Evolutionary conservation across 768 basidiomycete species (phyloP).

Genomic region (Amanita muscaria): DNA sequence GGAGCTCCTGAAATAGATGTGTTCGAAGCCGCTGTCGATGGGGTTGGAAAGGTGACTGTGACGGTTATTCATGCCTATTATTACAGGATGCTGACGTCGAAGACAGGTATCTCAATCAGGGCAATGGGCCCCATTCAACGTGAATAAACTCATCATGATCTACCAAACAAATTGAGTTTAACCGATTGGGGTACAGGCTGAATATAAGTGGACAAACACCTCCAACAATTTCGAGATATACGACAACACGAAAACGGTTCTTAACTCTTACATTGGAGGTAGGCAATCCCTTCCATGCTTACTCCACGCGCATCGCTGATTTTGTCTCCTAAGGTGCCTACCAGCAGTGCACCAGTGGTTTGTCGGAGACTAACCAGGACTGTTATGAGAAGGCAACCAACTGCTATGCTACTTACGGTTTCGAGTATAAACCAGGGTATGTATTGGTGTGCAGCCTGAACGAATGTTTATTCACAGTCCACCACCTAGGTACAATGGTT

Average conservation of each 20-base stretch:
- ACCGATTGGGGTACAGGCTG: slow-evolving; percentile 36
- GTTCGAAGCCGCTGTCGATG: slow-evolving; percentile 41
- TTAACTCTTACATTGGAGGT: slow-evolving; percentile 58
- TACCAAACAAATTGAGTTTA: slow-evolving; percentile 18
- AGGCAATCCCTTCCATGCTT: no score
- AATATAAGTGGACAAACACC: slow-evolving; percentile 43
- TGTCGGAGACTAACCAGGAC: slow-evolving; percentile 52
- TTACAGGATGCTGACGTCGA: no score
- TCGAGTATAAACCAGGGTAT: slow-evolving; percentile 72
- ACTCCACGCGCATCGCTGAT: no score
- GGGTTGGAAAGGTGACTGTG: slow-evolving; percentile 23
- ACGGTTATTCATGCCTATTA: slow-evolving; percentile 13
- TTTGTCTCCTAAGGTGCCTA: slow-evolving; percentile 28
- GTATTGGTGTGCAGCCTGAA: slow-evolving; percentile 23
- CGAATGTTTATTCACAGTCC: slow-evolving; percentile 21
- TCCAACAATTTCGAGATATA: slow-evolving; percentile 37
- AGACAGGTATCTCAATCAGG: slow-evolving; percentile 42
- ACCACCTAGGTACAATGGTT: slow-evolving; percentile 34
- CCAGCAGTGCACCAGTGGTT: slow-evolving; percentile 65
- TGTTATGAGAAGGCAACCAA: slow-evolving; percentile 52
- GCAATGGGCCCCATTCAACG: slow-evolving; percentile 54
- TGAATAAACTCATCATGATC: slow-evolving; percentile 20
- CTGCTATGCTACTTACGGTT: slow-evolving; percentile 69
- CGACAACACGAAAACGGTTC: slow-evolving; percentile 27
- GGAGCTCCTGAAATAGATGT: slow-evolving; percentile 62